These are phyloP conservation scores for Erigeron canadensis DNA, from an alignment of 129 eudicot species.

Conservation along the genomic window DNA sequence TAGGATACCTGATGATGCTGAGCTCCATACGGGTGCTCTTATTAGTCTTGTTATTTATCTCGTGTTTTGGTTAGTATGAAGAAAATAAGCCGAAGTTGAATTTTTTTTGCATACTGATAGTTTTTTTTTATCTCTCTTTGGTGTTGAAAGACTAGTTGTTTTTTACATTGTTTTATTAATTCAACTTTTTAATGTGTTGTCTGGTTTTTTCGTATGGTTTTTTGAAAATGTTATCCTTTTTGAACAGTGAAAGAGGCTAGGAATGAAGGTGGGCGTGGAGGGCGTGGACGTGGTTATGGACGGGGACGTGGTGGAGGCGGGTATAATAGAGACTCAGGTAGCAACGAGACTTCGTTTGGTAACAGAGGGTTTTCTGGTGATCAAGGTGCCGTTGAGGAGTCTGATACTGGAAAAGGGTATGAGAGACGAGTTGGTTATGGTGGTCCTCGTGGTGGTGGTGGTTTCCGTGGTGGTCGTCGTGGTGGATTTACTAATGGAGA, in stretches of 20 bases:
- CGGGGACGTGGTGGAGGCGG: constrained; percentile 77
- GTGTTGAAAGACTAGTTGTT: not conserved
- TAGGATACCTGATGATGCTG: too few relatives aligned
- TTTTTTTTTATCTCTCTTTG: not conserved
- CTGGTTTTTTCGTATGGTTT: not conserved
- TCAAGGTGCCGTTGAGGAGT: constrained; percentile 52
- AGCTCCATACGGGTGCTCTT: too few relatives aligned
- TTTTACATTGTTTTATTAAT: not conserved
- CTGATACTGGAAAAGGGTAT: constrained; percentile 47
- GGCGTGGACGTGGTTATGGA: constrained; percentile 71
- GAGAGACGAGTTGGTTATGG: constrained; percentile 61
- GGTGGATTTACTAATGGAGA: constrained; percentile 74
- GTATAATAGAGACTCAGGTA: constrained; percentile 50
- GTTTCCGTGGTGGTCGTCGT: constrained; percentile 58
- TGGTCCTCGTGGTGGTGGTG: constrained; percentile 55
- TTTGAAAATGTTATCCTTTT: not conserved
- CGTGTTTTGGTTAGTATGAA: too few relatives aligned
- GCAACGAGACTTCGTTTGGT: constrained; percentile 50
- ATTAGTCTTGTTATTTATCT: too few relatives aligned
- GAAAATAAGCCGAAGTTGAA: too few relatives aligned
- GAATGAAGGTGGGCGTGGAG: constrained; percentile 65
- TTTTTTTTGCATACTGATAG: too few relatives aligned
- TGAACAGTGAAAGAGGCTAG: constrained; percentile 80
- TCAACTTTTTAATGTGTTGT: not conserved
- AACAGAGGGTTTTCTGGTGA: constrained; percentile 53